A percentile compares a stretch with the other conserved stretches of the same genome.
Evolutionary conservation across 345 rosid species (phyloP).

Genomic region (Noccaea caerulescens): DNA sequence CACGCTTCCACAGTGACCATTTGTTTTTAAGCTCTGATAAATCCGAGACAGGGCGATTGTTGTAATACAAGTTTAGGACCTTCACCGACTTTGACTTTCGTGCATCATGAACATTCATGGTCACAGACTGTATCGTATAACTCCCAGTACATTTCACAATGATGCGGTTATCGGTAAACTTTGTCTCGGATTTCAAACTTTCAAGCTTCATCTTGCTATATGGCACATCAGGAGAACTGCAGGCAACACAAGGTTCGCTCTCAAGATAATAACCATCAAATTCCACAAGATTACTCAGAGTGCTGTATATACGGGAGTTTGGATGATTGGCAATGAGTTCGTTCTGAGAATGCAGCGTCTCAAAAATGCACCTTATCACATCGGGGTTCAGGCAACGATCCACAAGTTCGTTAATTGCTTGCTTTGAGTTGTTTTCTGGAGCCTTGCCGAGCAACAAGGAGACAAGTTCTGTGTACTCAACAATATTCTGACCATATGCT

Average conservation of each 20-base stretch:
- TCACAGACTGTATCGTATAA: slow-evolving; percentile 94
- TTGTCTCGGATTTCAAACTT: slow-evolving; percentile 95
- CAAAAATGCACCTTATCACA: slow-evolving; percentile 77
- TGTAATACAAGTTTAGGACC: slow-evolving; percentile 91
- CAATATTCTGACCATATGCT: slow-evolving; percentile 93
- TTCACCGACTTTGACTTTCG: slow-evolving; percentile 98
- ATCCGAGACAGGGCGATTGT: slow-evolving; percentile 96
- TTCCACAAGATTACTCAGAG: slow-evolving; percentile 90
- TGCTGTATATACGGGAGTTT: slow-evolving; percentile 92
- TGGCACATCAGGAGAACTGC: slow-evolving; percentile 99
- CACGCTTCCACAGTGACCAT: slow-evolving; percentile 98
- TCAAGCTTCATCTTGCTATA: slow-evolving; percentile 98
- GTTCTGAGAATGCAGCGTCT: slow-evolving; percentile 90
- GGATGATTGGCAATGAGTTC: slow-evolving; percentile 99
- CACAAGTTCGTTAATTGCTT: slow-evolving; percentile 63
- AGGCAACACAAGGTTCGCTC: slow-evolving; percentile 98
- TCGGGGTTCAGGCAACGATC: slow-evolving; percentile 83
- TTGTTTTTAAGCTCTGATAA: slow-evolving; percentile 96
- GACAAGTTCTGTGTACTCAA: slow-evolving; percentile 89
- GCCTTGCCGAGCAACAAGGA: slow-evolving; percentile 77
- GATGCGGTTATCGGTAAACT: slow-evolving; percentile 96
- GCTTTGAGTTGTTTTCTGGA: slow-evolving; percentile 80
- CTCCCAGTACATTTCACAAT: slow-evolving; percentile 98
- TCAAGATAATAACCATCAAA: slow-evolving; percentile 99
- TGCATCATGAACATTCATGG: slow-evolving; percentile 98